Evolutionary conservation across 805 yeast species (phyloP), one percentile per base, ranked within the genome.

Genomic region (Soucietia sequanensis): DNA sequence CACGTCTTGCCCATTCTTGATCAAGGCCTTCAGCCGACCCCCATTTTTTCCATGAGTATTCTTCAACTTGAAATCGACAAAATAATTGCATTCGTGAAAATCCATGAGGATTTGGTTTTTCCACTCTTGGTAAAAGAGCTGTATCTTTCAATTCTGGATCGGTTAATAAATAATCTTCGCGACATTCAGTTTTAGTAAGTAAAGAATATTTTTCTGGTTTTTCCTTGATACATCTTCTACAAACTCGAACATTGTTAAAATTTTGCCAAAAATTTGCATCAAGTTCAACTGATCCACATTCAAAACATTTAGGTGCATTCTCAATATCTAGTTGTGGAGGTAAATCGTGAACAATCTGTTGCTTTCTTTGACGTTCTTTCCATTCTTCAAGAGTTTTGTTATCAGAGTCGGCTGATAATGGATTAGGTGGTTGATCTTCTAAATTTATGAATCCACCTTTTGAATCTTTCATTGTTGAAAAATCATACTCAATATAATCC

Each of bases 41-140:
- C 99, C 99, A 93, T 61, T 93, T 91, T 53, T 84, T 82, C 65
- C 81, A 86, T 0, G 98, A 95, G 60, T 73, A 86, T 50, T 83
- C 87, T 57, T 93, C 99, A n/a, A 93, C 88, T 51, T 93, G 98
- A 52, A 80, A 84, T 40, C 99, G 67, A 29, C 93, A 61, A 62
- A 81, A 93, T 37, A 93, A 68, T 71, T 90, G 95, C 99, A 93
- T 93, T 52, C 93, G 75, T 32, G 88, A 84, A 60, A 80, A 93
- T 27, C 90, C 88, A 58, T 93, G 96, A 0, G 99, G 99, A 53
- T 93, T 93, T 2, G 96, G 88, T 48, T 90, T 86, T 43, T 89
- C 95, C 41, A 91, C 65, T 42, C 93, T 76, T 8, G 83, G 83
- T 40, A 93, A 67, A 16, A 90, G 60, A 2, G 58, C 67, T 5